Base-by-base conservation (phyloP, 2,329 filamentous ascomycete genomes). In the Fusarium praegraminearum region DNA sequence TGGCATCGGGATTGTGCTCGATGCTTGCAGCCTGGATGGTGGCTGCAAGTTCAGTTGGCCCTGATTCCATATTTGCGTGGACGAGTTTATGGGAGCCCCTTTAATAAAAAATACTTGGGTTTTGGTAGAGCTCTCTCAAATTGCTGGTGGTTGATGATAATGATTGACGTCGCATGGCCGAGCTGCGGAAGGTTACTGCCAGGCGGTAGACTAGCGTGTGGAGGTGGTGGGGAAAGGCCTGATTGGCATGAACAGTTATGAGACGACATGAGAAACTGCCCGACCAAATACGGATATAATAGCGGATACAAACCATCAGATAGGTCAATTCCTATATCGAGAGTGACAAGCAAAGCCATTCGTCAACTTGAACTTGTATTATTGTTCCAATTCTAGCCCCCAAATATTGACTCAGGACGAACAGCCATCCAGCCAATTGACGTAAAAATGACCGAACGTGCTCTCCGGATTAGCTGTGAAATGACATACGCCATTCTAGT, bases 11-110 rank as follows among this genome's bases (percentile, higher is more conserved):
- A 54, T 89, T 77, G 47, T 83, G 86, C 67, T 93, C 91, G 81
- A 97, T 90, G 76, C 91, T 92, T 35, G 90, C 92, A 18, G 91
- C 90, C 79, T 98, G 94, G 70, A 97, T 83, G 35, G 91, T 91
- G 75, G 93, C 92, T 46, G 93, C 92, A 60, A 95, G 81, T 77
- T 96, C 89, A 26, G 89, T 80, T 28, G 89, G 85, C 20, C 88
- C 79, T n/a, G 86, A 85, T 30, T 82, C 80, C 35, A 91, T 91
- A 62, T 52, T 35, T 46, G n/a, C n/a, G 7, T n/a, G 10, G 75
- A 56, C 10, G 10, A 9, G 16, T 16, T 59, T 18, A 7, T 26
- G 15, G 11, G 12, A 5, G 16, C 12, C 13, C 7, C 20, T 35
- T 26, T 32, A 16, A 16, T 13, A 20, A 12, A 20, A 20, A 33